Percentiles rank a stretch among this genome's conserved stretches.
phyloP scores from a whole-genome alignment of 139 green algal genomes.

The Helicosporidium sp. region DNA sequence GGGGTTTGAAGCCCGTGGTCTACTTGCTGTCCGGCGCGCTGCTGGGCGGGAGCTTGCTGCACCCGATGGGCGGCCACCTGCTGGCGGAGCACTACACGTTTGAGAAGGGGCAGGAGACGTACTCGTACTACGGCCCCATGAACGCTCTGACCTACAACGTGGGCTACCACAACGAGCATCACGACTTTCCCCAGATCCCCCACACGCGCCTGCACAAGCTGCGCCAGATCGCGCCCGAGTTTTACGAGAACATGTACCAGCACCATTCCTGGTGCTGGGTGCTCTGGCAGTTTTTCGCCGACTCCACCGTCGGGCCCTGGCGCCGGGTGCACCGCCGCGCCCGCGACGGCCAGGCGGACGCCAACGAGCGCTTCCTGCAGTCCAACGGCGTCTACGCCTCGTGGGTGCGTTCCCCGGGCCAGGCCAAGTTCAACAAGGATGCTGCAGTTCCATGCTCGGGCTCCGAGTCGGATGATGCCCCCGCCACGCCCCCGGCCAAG shows the following conservation, averaged over 20 bases:
- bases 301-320: conserved; percentile 33
- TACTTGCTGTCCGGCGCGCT: conserved; percentile 35
- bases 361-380: neutral
- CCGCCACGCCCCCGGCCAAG: no score
- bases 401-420: neutral
- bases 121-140: conserved; percentile 54
- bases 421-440: no score
- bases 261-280: conserved; percentile 45
- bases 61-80: conserved; percentile 53
- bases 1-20: conserved; percentile 27
- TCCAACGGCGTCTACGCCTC: neutral
- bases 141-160: conserved; percentile 56
- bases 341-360: neutral
- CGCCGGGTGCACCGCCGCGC: conserved; percentile 14
- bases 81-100: conserved; percentile 63
- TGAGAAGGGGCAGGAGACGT: conserved; percentile 45
- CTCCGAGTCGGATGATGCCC: no score
- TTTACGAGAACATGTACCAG: conserved; percentile 33
- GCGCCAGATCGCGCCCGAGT: conserved; percentile 44
- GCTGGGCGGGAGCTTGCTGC: conserved; percentile 34
- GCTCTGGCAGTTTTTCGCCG: conserved; percentile 39
- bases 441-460: no score
- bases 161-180: conserved; percentile 63
- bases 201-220: conserved; percentile 36
- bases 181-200: conserved; percentile 60